phyloP scores from a whole-genome alignment of 176 grass and related monocot species.

The Phoenix dactylifera region DNA sequence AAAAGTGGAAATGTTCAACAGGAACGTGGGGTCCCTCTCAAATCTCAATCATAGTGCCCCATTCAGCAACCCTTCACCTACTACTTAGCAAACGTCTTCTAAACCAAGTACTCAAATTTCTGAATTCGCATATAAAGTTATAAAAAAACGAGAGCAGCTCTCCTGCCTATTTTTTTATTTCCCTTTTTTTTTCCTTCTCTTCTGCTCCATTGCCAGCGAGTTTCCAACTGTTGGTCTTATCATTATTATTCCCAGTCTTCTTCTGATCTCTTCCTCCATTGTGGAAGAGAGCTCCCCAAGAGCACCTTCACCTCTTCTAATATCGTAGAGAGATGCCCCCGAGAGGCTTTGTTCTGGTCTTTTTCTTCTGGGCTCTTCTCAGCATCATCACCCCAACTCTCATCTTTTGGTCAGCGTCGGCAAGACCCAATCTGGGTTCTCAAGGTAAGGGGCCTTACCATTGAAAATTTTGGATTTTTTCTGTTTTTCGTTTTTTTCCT shows the following conservation, averaged over 20 bases:
- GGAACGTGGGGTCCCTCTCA: no score
- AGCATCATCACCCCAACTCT: conserved; percentile 36
- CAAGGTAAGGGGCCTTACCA: not conserved
- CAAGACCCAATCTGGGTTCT: conserved; percentile 19
- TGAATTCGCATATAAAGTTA: no score
- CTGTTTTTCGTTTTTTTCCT: no score
- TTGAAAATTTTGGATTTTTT: no score
- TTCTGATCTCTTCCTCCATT: not conserved
- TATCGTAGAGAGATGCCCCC: conserved; percentile 22
- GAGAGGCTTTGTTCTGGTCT: conserved; percentile 39
- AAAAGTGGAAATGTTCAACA: no score
- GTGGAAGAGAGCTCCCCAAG: not conserved
- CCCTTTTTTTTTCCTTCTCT: conserved; percentile 3
- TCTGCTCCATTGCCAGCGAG: conserved; percentile 15
- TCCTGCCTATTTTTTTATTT: not conserved
- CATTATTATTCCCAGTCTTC: not conserved
- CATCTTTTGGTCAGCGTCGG: conserved; percentile 34
- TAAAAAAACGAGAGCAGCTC: no score
- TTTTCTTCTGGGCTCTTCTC: conserved; percentile 38
- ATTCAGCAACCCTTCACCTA: no score
- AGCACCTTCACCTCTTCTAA: not conserved
- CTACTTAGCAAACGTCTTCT: no score
- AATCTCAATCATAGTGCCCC: no score
- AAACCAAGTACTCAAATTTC: no score
- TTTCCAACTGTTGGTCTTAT: not conserved